Conservation (phyloP, 2,329 filamentous ascomycete genomes). For the Ilyonectria robusta region DNA sequence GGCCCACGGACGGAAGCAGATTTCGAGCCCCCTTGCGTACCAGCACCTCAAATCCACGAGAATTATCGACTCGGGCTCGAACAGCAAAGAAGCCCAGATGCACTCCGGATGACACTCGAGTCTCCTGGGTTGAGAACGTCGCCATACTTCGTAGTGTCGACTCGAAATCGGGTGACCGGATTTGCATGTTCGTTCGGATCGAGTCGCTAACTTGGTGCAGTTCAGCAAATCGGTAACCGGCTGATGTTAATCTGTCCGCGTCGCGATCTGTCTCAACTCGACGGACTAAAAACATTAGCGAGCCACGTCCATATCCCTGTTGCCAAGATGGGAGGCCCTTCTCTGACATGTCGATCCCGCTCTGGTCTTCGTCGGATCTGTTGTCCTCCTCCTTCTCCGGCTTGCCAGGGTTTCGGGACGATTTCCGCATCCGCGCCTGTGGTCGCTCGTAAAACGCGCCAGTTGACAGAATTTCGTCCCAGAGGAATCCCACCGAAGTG, state of each 20-base stretch:
- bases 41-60: constrained; percentile 74
- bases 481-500: constrained; percentile 76
- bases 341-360: constrained; percentile 54
- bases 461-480: constrained; percentile 82
- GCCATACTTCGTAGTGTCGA: constrained; percentile 75
- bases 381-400: constrained; percentile 37
- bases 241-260: constrained; percentile 74
- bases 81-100: constrained; percentile 73
- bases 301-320: constrained; percentile 75
- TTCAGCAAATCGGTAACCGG: constrained; percentile 84
- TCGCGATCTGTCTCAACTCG: constrained; percentile 71
- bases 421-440: too few species aligned
- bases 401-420: constrained; percentile 35
- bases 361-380: constrained; percentile 38
- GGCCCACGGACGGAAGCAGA: constrained; percentile 71
- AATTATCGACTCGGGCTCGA: constrained; percentile 62
- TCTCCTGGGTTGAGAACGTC: constrained; percentile 60
- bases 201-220: constrained; percentile 76
- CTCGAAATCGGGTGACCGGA: constrained; percentile 74
- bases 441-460: constrained; percentile 53
- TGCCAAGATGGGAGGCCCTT: constrained; percentile 53
- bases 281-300: constrained; percentile 85
- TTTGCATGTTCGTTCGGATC: constrained; percentile 81
- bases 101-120: constrained; percentile 64
- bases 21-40: constrained; percentile 70